A percentile compares a stretch with the other conserved stretches of the same genome.
Conservation (phyloP, 192 early-diverging fungal genomes). For the Entomortierella beljakovae region DNA sequence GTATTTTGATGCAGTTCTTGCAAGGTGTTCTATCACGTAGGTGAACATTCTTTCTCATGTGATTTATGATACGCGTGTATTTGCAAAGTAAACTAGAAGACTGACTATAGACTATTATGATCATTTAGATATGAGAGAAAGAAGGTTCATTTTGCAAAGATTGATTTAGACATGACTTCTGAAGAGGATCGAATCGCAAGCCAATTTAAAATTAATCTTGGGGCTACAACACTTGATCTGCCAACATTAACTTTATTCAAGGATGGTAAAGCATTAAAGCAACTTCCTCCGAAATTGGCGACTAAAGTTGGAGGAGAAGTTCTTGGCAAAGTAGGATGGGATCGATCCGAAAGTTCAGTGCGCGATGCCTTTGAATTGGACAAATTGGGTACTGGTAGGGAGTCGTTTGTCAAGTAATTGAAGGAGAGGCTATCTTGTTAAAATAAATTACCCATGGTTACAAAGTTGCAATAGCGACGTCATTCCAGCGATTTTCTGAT, state of each 20-base stretch:
- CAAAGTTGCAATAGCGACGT: too few relatives aligned
- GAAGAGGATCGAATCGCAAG: conserved; percentile 53
- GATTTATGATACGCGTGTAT: neutral
- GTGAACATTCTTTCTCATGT: too few relatives aligned
- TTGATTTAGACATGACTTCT: conserved; percentile 62
- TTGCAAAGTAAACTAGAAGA: neutral
- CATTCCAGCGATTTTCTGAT: too few relatives aligned
- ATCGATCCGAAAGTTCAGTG: conserved; percentile 44
- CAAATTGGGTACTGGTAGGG: conserved; percentile 51
- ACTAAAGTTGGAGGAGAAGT: conserved; percentile 46
- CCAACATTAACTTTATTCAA: conserved; percentile 66
- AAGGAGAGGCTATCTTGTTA: too few relatives aligned
- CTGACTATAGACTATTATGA: neutral
- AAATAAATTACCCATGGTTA: too few relatives aligned
- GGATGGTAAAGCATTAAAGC: conserved; percentile 57
- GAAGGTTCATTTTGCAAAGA: conserved; percentile 58
- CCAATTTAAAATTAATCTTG: conserved; percentile 60
- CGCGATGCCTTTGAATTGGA: conserved; percentile 38
- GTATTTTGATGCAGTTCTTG: conserved; percentile 63
- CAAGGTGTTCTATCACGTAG: conserved; percentile 61
- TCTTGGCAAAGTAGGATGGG: conserved; percentile 53
- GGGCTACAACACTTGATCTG: conserved; percentile 63
- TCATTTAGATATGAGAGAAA: conserved; percentile 45
- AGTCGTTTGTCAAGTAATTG: conserved; percentile 19
- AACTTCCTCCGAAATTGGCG: conserved; percentile 56